Percentiles rank a stretch among this genome's conserved stretches.
phyloP scores from a whole-genome alignment of 2,329 filamentous ascomycete species.

The Sporothrix brasiliensis region DNA sequence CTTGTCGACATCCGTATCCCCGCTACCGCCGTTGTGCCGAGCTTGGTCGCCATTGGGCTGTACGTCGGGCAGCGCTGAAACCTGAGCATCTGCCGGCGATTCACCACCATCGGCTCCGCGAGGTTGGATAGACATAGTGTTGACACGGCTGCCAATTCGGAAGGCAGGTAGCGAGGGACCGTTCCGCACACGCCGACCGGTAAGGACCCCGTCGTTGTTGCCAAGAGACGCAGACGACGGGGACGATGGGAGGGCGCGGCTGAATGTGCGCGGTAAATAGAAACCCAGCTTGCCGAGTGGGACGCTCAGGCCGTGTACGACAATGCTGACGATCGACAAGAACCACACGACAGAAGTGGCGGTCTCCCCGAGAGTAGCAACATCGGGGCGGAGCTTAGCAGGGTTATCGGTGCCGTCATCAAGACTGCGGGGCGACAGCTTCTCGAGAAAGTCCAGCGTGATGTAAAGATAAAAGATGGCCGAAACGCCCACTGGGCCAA shows the following conservation, averaged over 20 bases:
- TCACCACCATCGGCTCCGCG: too few species aligned
- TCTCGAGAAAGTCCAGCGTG: conserved; percentile 70
- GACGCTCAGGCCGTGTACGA: conserved; percentile 81
- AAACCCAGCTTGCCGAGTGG: conserved; percentile 70
- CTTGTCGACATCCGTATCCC: conserved; percentile 29
- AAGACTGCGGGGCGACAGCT: conserved; percentile 63
- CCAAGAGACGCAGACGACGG: conserved; percentile 20
- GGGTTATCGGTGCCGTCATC: conserved; percentile 66
- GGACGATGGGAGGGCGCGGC: conserved; percentile 45
- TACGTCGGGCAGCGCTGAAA: background rate
- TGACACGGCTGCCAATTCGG: conserved; percentile 41
- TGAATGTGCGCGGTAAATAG: conserved; percentile 66
- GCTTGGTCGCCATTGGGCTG: background rate
- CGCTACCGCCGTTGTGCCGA: conserved; percentile 1
- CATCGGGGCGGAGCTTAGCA: conserved; percentile 66
- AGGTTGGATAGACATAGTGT: conserved; percentile 36
- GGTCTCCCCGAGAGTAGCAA: conserved; percentile 65
- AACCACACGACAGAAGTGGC: conserved; percentile 83
- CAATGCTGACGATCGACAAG: conserved; percentile 77
- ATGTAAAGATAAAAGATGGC: conserved; percentile 90
- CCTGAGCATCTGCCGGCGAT: background rate
- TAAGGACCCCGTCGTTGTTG: background rate
- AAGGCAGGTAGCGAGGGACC: conserved; percentile 39
- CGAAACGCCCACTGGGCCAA: conserved; percentile 89
- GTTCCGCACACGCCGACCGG: background rate